Base-by-base conservation (phyloP, 2,329 filamentous ascomycete genomes). In the Colletotrichum eleusines region DNA sequence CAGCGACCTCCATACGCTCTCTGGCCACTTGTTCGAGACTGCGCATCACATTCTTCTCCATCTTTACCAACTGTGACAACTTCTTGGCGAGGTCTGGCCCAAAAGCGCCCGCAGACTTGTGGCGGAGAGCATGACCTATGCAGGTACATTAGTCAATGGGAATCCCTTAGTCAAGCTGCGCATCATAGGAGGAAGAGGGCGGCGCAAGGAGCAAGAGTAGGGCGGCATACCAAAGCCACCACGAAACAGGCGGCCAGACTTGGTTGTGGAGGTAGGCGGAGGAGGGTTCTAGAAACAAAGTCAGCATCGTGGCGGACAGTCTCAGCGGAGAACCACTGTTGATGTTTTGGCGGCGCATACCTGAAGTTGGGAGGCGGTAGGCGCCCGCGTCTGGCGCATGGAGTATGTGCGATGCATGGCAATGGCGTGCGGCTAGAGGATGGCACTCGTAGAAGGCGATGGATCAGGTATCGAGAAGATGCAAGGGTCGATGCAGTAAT, bases 21-120 rank as follows among this genome's bases (percentile, higher is more conserved):
- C 94, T 92, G 55, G 94, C 94, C 64, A 98, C 96, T 60, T 94
- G 88, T 81, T 99, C 96, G 88, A 98, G 91, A 81, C 94, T 98
- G 82, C 96, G 94, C 96, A 99, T 99, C 68, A 98, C 94, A 80
- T 99, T 98, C 91, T 99, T 99, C 86, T 99, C 96, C 96, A 99
- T 99, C 90, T 99, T 99, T 74, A 99, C 96, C 63, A 99, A 89
- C 85, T 97, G 94, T 50, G 95, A 94, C 73, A 99, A 91, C 89
- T 99, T 99, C 89, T 97, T 98, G 70, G 96, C 92, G 70, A 99
- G 91, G 78, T 99, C 96, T 69, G 95, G 89, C 73, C 89, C 89
- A 75, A 94, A 94, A 76, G 92, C 91, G 75, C 92, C 93, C 74
- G 92, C 92, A 53, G 91, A 88, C 78, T 92, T 91, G 79, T 90